Percentiles rank a stretch among this genome's conserved stretches.
phyloP scores from a whole-genome alignment of 2,329 filamentous ascomycete genomes.

The Xylariales sp. region DNA sequence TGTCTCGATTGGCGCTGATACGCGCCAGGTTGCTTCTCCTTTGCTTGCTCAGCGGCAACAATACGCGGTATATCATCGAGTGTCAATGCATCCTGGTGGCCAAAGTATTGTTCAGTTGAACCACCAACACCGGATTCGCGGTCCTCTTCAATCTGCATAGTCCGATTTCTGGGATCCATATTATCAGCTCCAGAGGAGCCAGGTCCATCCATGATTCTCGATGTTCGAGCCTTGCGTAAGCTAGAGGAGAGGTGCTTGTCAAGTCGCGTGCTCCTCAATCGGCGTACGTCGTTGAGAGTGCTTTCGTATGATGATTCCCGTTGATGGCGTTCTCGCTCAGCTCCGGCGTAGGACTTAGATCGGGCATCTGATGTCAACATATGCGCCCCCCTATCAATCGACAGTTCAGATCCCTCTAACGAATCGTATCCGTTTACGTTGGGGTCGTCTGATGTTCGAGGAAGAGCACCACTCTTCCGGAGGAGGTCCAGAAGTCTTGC shows the following conservation, averaged over 20 bases:
- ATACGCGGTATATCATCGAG: slow-evolving; percentile 95
- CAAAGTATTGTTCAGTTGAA: slow-evolving; percentile 78
- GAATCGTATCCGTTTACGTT: slow-evolving; percentile 64
- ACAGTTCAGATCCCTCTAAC: slow-evolving; percentile 56
- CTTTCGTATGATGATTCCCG: slow-evolving; percentile 84
- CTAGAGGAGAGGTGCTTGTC: slow-evolving; percentile 93
- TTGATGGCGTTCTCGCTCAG: slow-evolving; percentile 55
- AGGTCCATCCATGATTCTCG: slow-evolving; percentile 86
- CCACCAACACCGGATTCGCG: slow-evolving; percentile 64
- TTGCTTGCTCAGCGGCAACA: slow-evolving; percentile 90
- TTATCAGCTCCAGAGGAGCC: slow-evolving; percentile 64
- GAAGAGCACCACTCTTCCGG: slow-evolving; percentile 74
- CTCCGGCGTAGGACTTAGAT: slow-evolving; percentile 66
- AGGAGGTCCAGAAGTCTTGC: slow-evolving; percentile 85
- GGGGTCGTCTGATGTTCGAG: slow-evolving; percentile 70
- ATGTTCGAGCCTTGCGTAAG: slow-evolving; percentile 84
- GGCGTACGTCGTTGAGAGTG: slow-evolving; percentile 90
- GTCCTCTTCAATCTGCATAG: slow-evolving; percentile 77
- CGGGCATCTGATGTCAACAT: slow-evolving; percentile 62
- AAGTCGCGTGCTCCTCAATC: slow-evolving; percentile 85
- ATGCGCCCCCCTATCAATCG: slow-evolving; percentile 43
- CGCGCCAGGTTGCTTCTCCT: slow-evolving; percentile 79
- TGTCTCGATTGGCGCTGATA: slow-evolving; percentile 73
- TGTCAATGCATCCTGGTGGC: slow-evolving; percentile 85
- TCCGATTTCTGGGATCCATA: slow-evolving; percentile 46